Base-by-base conservation (phyloP, 805 yeast species). In the Monosporozyma servazzii region DNA sequence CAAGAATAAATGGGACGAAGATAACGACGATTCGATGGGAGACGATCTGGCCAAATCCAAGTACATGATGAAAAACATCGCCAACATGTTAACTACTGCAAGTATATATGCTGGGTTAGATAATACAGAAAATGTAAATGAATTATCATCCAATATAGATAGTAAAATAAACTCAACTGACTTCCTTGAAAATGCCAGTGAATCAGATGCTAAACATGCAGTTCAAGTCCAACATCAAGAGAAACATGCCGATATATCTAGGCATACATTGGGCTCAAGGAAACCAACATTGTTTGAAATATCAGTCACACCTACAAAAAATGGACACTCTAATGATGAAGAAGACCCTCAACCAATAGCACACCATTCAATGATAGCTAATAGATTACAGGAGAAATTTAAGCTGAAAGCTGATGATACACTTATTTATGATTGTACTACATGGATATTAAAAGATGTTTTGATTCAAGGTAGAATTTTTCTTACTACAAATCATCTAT, bases 371-470 rank as follows among this genome's bases (percentile, higher is more conserved):
- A 47, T 39, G 13, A 15, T 39, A 9, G 18, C 8, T 27, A 21
- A 11, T 7, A 51, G 48, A 18, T 37, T 51, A 36, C 51, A 42
- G 25, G 30, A 50, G 6, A 53, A 53, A 23, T 77, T 78, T 57
- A 73, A 72, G 4, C 65, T 84, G n/a, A 64, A 67, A n/a, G 76
- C 74, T 20, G 74, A 74, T 41, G 89, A 84, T 57, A 65, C 66
- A n/a, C 74, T 83, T 53, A 58, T 76, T 31, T 77, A 75, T n/a
- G 86, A 82, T 54, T 84, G 75, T 59, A 76, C 84, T 2, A 81
- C 89, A 30, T 90, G 96, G 96, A 71, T 90, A 37, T 72, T 88
- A 52, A 78, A 82, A 53, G 95, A 87, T 59, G 93, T 90, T 0
- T 70, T 91, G 27, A 69, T 89, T 25, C 96, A 88, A 66, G 98